phyloP scores from a whole-genome alignment of 495 filamentous ascomycete species.

The Immersiella caudata region DNA sequence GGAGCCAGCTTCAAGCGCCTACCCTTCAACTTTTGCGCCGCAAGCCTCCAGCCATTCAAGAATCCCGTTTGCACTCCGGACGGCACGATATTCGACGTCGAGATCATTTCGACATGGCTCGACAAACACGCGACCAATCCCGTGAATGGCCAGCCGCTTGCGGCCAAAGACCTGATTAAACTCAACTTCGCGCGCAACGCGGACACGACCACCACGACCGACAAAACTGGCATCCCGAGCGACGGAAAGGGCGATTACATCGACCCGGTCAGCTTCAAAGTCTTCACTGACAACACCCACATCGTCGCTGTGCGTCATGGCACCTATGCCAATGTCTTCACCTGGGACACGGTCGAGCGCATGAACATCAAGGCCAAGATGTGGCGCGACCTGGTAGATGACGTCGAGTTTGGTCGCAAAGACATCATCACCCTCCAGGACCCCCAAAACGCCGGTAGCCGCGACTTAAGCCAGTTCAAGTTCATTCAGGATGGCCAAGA shows the following conservation, averaged over 20 bases:
- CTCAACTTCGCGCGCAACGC: conserved; percentile 92
- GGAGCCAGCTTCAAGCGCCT: conserved; percentile 79
- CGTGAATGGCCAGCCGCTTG: conserved; percentile 76
- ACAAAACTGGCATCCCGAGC: conserved; percentile 38
- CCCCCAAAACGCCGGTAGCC: conserved; percentile 82
- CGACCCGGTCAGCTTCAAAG: conserved; percentile 96
- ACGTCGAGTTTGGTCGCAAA: conserved; percentile 82
- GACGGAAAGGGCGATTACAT: conserved; percentile 75
- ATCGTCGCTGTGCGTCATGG: conserved; percentile 82
- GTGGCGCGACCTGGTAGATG: conserved; percentile 89
- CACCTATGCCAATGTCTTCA: conserved; percentile 87
- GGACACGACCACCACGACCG: conserved; percentile 52
- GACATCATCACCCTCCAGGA: conserved; percentile 98
- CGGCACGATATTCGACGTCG: conserved; percentile 83
- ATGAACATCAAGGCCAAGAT: conserved; percentile 98
- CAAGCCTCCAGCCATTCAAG: conserved; percentile 88
- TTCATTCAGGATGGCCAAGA: conserved; percentile 82
- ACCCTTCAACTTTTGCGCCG: conserved; percentile 97
- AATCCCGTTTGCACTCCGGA: conserved; percentile 80
- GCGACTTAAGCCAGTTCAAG: conserved; percentile 88
- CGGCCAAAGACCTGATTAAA: conserved; percentile 82
- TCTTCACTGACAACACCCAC: conserved; percentile 97
- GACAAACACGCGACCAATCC: conserved; percentile 92
- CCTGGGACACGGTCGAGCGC: conserved; percentile 91
- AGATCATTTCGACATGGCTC: conserved; percentile 88